Base-by-base conservation (phyloP, 202 grass and related monocot species). In the Setaria viridis region DNA sequence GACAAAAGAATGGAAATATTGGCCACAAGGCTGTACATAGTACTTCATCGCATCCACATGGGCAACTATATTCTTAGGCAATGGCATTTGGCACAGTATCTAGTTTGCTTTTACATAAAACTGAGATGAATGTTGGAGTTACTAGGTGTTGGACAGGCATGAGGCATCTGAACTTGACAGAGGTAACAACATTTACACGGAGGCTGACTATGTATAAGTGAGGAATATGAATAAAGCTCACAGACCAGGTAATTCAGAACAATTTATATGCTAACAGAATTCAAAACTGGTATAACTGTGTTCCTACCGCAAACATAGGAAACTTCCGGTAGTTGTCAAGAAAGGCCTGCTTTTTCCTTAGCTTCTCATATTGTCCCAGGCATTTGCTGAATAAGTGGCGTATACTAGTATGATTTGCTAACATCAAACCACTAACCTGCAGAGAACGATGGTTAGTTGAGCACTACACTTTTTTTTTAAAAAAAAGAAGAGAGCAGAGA, bases 391-490 rank as follows among this genome's bases (percentile, higher is more conserved):
- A 98, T 72, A 98, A 86, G 79, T 98, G 95, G 7, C 93, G 91
- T 62, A 98, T 98, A 68, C 95, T 98, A 59, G 95, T 98, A 87
- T 98, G 95, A 82, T 98, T 98, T 47, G 93, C 96, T 72, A 98
- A 84, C 96, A 98, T 98, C 72, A 98, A 69, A 51, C 96, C 96
- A 83, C 96, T 98, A 78, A 98, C 96, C 96, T 98, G 80, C 30
- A 90, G 33, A 82, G 8, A 78, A 78, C 9, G 55, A 62, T 66
- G 54, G 19, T 82, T 78, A 92, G 65, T 74, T 67, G 9, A 72
- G 63, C 43, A 51, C n/a, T 19, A 82, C 3, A 67, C 37, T 70
- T 80, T 54, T 62, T 77, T 30, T 47, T 74, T 14, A 2, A 11
- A 78, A 30, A 21, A 29, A 70, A 34, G 4, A 72, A 70, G 10